phyloP scores from a whole-genome alignment of 2,329 filamentous ascomycete species.

The Ascochyta lentis region DNA sequence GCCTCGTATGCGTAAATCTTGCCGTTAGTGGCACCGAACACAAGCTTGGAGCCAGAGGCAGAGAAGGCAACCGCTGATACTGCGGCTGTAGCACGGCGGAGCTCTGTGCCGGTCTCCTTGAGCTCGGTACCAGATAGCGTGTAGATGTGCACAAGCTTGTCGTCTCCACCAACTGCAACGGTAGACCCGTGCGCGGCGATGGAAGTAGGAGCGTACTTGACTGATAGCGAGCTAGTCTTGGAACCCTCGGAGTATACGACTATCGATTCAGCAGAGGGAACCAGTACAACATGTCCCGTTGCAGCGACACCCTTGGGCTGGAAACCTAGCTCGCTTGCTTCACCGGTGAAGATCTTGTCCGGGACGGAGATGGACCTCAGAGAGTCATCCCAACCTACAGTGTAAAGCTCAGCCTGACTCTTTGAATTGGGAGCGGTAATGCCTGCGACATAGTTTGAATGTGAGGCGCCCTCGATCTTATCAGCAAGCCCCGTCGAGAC shows the following conservation, averaged over 20 bases:
- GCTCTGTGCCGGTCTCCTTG: constrained; percentile 60
- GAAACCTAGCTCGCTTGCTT: constrained; percentile 69
- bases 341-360: constrained; percentile 76
- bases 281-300: constrained; percentile 59
- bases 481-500: constrained; percentile 70
- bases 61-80: constrained; percentile 88
- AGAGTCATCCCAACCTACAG: constrained; percentile 93
- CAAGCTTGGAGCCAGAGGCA: constrained; percentile 75
- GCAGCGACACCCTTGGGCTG: constrained; percentile 80
- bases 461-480: constrained; percentile 77
- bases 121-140: constrained; percentile 63
- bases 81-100: constrained; percentile 72
- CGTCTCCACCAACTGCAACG: constrained; percentile 78
- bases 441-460: constrained; percentile 85
- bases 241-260: constrained; percentile 65
- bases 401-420: constrained; percentile 67
- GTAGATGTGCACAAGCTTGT: constrained; percentile 79
- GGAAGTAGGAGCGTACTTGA: constrained; percentile 70
- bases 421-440: constrained; percentile 62
- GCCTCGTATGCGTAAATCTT: constrained; percentile 83
- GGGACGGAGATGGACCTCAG: constrained; percentile 78
- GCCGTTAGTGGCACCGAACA: constrained; percentile 81
- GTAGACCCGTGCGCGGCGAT: constrained; percentile 72
- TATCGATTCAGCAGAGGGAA: constrained; percentile 63
- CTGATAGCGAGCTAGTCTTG: constrained; percentile 65